Evolutionary conservation across 306 rosid species (phyloP).

Genomic region (Purshia tridentata): DNA sequence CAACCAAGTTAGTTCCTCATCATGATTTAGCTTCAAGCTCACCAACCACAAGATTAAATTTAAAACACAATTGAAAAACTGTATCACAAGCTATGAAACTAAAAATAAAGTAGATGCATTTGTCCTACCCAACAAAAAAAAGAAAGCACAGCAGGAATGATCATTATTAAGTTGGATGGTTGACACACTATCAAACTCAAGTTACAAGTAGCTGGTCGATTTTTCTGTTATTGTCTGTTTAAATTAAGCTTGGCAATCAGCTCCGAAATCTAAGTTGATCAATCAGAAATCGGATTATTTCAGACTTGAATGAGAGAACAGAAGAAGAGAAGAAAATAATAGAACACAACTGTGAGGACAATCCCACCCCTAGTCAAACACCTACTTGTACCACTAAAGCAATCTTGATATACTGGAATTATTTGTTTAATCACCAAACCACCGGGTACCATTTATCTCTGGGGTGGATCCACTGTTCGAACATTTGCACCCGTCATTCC

Average conservation of each 20-base stretch:
- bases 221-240: conserved; percentile 52
- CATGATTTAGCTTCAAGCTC: background rate
- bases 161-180: conserved; percentile 56
- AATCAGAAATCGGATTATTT: conserved; percentile 69
- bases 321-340: conserved; percentile 41
- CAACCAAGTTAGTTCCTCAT: conserved; percentile 2
- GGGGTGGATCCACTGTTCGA: conserved; percentile 94
- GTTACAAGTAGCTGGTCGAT: conserved; percentile 32
- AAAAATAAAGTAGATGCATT: background rate
- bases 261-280: conserved; percentile 52
- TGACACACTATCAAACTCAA: conserved; percentile 50
- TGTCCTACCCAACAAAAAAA: conserved; percentile 8
- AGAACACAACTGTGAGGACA: conserved; percentile 36
- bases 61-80: conserved; percentile 10
- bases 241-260: conserved; percentile 45
- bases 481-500: conserved; percentile 93
- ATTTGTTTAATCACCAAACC: conserved; percentile 44
- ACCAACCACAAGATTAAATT: conserved; percentile 9
- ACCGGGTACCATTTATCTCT: conserved; percentile 56
- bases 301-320: conserved; percentile 55
- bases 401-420: conserved; percentile 44
- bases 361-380: conserved; percentile 44
- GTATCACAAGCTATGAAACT: conserved; percentile 20
- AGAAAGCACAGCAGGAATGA: conserved; percentile 29
- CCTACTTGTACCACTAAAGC: conserved; percentile 45